These are phyloP conservation scores for Collybia sp. DNA, from an alignment of 768 basidiomycete species.

Conservation along the genomic window DNA sequence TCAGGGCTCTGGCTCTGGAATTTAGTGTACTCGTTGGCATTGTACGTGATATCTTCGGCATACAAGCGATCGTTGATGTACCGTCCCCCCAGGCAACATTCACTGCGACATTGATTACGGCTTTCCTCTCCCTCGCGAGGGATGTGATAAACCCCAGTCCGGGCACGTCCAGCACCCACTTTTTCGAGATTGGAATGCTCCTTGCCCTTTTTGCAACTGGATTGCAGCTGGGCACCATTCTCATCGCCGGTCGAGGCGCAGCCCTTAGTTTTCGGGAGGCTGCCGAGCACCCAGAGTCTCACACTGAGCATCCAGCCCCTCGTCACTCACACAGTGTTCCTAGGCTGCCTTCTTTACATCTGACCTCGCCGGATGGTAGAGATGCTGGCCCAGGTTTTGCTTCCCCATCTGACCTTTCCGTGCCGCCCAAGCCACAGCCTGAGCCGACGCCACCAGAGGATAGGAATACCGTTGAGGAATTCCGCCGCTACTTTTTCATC, in stretches of 20 bases:
- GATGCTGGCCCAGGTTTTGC: too few relatives aligned
- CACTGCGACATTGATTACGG: slow-evolving; percentile 21
- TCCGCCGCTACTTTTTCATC: slow-evolving; percentile 19
- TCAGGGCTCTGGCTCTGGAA: slow-evolving; percentile 12
- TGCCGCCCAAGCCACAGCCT: slow-evolving; percentile 5
- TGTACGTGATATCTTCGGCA: slow-evolving; percentile 9
- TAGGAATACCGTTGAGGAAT: slow-evolving; percentile 16
- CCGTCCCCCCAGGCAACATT: slow-evolving; percentile 21
- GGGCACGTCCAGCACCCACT: slow-evolving; percentile 8
- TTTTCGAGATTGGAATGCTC: slow-evolving; percentile 25
- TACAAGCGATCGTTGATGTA: neutral
- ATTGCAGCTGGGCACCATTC: slow-evolving; percentile 23
- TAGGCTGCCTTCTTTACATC: too few relatives aligned
- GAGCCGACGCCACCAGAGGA: too few relatives aligned
- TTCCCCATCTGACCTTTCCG: too few relatives aligned
- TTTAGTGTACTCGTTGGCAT: slow-evolving; percentile 23
- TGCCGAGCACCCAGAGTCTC: neutral
- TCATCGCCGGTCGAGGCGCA: slow-evolving; percentile 22
- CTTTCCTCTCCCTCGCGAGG: slow-evolving; percentile 19
- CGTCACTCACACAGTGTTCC: too few relatives aligned
- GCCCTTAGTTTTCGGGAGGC: slow-evolving; percentile 17
- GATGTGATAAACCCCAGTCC: slow-evolving; percentile 9
- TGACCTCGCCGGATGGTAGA: neutral
- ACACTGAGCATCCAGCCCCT: neutral
- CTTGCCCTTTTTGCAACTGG: slow-evolving; percentile 25